These are phyloP conservation scores for Suillus luteus DNA, from an alignment of 768 basidiomycete species.

Conservation along the genomic window DNA sequence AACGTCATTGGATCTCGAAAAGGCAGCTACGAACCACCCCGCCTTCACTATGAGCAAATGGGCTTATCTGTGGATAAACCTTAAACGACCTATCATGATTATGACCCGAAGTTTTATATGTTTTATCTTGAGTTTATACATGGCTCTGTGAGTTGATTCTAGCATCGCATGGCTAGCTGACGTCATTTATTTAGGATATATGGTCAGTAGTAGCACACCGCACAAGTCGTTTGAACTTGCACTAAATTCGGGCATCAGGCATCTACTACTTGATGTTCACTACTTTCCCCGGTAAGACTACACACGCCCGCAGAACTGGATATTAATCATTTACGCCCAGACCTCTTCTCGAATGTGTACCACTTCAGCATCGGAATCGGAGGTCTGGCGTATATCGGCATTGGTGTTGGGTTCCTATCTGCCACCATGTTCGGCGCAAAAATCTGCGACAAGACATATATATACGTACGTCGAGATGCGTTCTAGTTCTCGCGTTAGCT, in stretches of 20 bases:
- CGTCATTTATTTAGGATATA: conserved; percentile 45
- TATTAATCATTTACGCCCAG: not conserved
- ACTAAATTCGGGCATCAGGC: conserved; percentile 10
- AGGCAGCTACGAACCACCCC: conserved; percentile 33
- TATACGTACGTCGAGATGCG: not conserved
- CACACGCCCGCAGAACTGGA: not conserved
- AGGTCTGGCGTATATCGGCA: not conserved
- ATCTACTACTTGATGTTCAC: conserved; percentile 73
- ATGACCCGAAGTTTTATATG: conserved; percentile 65
- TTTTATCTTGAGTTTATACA: conserved; percentile 70
- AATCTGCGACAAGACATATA: not conserved
- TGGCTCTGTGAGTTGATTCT: conserved; percentile 58
- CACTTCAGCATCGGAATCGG: not conserved
- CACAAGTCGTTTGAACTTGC: not conserved
- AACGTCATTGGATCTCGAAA: conserved; percentile 46
- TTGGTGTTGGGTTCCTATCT: not conserved
- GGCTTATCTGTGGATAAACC: conserved; percentile 57
- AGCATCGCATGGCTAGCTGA: not conserved
- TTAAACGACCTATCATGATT: conserved; percentile 61
- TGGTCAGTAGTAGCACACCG: conserved; percentile 40
- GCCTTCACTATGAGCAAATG: conserved; percentile 33
- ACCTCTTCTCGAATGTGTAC: not conserved
- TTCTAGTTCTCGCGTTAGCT: not conserved
- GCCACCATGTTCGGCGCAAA: not conserved
- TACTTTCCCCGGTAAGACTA: conserved; percentile 49